Evolutionary conservation across 2,329 filamentous ascomycete species (phyloP).

Genomic region (Sphaceloma murrayae): DNA sequence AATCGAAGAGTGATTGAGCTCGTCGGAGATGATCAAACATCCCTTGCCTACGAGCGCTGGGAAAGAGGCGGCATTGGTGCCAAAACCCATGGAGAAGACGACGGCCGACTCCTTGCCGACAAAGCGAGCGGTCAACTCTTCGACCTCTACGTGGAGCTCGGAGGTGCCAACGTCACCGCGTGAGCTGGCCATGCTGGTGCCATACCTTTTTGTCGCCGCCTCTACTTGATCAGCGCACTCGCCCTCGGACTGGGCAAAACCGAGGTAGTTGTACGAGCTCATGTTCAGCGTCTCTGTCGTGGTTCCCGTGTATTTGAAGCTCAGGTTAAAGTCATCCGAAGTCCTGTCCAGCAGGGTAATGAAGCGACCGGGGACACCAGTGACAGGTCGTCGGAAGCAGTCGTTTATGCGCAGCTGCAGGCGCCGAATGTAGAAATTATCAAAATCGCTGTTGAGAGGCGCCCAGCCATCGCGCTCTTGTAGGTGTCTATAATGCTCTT

Average conservation of each 20-base stretch:
- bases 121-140: slow-evolving; percentile 79
- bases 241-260: slow-evolving; percentile 94
- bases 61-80: slow-evolving; percentile 89
- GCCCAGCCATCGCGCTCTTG: slow-evolving; percentile 82
- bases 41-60: slow-evolving; percentile 87
- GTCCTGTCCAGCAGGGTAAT: slow-evolving; percentile 87
- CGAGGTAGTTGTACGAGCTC: slow-evolving; percentile 99
- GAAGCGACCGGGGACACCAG: slow-evolving; percentile 85
- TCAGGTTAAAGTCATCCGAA: slow-evolving; percentile 83
- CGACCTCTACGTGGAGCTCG: slow-evolving; percentile 80
- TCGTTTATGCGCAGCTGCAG: slow-evolving; percentile 94
- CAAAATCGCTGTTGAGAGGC: slow-evolving; percentile 93
- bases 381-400: slow-evolving; percentile 86
- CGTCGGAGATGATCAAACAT: slow-evolving; percentile 88
- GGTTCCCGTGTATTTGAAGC: slow-evolving; percentile 81
- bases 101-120: slow-evolving; percentile 91
- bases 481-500: slow-evolving; percentile 76
- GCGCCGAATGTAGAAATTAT: slow-evolving; percentile 93
- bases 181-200: slow-evolving; percentile 71
- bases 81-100: slow-evolving; percentile 98
- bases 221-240: slow-evolving; percentile 92
- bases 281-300: slow-evolving; percentile 93
- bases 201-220: slow-evolving; percentile 73
- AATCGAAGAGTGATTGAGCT: slow-evolving; percentile 96
- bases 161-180: slow-evolving; percentile 77